A percentile compares a stretch with the other conserved stretches of the same genome.
Evolutionary conservation across 2,329 filamentous ascomycete genomes (phyloP).

Genomic region (Aspergillus thermomutatus): DNA sequence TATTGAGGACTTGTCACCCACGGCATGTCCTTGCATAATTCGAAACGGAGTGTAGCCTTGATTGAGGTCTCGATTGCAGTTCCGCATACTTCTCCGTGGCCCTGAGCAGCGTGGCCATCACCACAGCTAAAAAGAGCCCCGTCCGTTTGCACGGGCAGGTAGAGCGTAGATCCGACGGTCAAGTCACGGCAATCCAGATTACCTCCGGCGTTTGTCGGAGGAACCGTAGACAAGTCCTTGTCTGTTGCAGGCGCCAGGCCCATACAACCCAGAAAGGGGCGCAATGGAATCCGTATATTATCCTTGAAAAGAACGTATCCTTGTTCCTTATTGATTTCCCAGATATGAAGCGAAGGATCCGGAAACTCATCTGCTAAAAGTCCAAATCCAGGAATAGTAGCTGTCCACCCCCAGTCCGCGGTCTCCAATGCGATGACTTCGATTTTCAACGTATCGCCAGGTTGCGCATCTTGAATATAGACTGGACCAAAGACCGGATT

Average conservation of each 20-base stretch:
- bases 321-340: slow-evolving; percentile 42
- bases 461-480: slow-evolving; percentile 47
- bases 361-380: slow-evolving; percentile 50
- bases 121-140: slow-evolving; percentile 55
- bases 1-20: slow-evolving; percentile 51
- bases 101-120: slow-evolving; percentile 54
- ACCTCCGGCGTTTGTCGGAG: slow-evolving; percentile 51
- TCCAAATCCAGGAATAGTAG: slow-evolving; percentile 51
- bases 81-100: slow-evolving; percentile 55
- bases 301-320: slow-evolving; percentile 47
- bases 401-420: slow-evolving; percentile 52
- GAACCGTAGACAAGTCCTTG: slow-evolving; percentile 49
- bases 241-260: slow-evolving; percentile 48
- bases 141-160: slow-evolving; percentile 48
- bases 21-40: slow-evolving; percentile 45
- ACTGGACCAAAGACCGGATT: slow-evolving; percentile 54
- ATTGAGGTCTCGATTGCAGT: slow-evolving; percentile 57
- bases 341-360: slow-evolving; percentile 47
- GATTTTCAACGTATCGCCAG: slow-evolving; percentile 52
- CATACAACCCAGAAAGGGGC: slow-evolving; percentile 53
- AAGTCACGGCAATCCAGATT: slow-evolving; percentile 55
- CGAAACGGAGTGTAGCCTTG: slow-evolving; percentile 48
- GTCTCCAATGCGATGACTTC: slow-evolving; percentile 48
- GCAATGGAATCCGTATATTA: slow-evolving; percentile 48
- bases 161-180: slow-evolving; percentile 46